Percentiles rank a stretch among this genome's conserved stretches.
Conservation (phyloP, 106 monocot species). For the Acorus gramineus region DNA sequence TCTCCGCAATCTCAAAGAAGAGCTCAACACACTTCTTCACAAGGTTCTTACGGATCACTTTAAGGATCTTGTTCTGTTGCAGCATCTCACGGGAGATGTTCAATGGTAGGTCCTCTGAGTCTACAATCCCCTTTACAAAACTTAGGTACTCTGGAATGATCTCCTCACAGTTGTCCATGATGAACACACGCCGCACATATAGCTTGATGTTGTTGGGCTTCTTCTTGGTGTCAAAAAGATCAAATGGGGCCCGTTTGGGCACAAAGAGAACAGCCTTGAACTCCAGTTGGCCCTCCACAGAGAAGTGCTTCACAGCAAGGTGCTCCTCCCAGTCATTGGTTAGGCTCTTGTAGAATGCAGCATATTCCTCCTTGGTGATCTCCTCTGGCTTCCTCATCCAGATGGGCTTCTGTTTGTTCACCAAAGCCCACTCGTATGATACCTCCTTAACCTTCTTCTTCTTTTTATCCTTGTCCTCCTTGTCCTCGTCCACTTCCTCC, state of each 20-base stretch:
- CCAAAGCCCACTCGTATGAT: constrained; percentile 57
- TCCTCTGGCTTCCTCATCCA: constrained; percentile 88
- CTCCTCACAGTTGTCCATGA: constrained; percentile 86
- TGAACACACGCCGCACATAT: constrained; percentile 72
- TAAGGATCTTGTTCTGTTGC: constrained; percentile 84
- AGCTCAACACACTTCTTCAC: constrained; percentile 79
- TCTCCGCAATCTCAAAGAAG: constrained; percentile 77
- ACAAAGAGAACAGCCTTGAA: constrained; percentile 73
- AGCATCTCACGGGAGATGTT: constrained; percentile 76
- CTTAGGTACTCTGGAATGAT: constrained; percentile 64
- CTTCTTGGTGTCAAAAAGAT: constrained; percentile 69
- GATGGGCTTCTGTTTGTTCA: constrained; percentile 82
- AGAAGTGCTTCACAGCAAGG: constrained; percentile 70
- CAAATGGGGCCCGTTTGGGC: constrained; percentile 67
- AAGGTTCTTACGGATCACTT: constrained; percentile 75
- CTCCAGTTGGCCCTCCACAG: constrained; percentile 76
- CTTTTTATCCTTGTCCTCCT: constrained; percentile 76
- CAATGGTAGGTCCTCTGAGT: constrained; percentile 76
- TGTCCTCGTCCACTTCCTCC: constrained; percentile 72
- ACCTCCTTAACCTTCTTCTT: constrained; percentile 89
- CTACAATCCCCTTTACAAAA: constrained; percentile 71
- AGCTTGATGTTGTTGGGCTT: constrained; percentile 87
- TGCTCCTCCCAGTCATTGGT: constrained; percentile 87
- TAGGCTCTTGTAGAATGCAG: constrained; percentile 76
- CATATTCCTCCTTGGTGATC: constrained; percentile 76